Evolutionary conservation across 768 basidiomycete genomes (phyloP).

Genomic region (Podaxis mareebaensis): DNA sequence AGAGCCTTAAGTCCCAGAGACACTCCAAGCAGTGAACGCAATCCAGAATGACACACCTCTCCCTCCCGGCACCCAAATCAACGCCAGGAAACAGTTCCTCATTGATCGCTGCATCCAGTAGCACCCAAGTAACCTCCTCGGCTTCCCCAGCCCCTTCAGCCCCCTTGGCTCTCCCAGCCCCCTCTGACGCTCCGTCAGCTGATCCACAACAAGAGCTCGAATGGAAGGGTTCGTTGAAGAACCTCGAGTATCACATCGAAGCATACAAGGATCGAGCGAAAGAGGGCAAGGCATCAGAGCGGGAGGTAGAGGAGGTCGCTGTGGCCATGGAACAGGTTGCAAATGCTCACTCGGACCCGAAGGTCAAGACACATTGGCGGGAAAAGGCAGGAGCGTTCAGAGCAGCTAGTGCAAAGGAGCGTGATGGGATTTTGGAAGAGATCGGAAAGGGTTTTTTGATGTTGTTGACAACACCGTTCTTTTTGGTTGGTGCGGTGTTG

Average conservation of each 20-base stretch:
- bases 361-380: not conserved
- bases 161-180: not conserved
- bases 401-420: not conserved
- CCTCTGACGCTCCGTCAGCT: not conserved
- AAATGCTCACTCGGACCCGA: constrained; percentile 4
- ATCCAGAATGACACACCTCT: not conserved
- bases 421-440: constrained; percentile 1
- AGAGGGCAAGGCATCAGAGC: not conserved
- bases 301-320: constrained; percentile 5
- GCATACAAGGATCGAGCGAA: not conserved
- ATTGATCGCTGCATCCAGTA: not conserved
- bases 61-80: not conserved
- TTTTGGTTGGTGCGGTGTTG: constrained; percentile 3
- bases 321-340: constrained; percentile 8
- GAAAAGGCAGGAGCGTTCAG: constrained; percentile 10
- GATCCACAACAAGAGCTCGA: constrained; percentile 8
- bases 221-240: constrained; percentile 5
- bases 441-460: constrained; percentile 9
- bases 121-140: not conserved
- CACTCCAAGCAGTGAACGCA: not conserved
- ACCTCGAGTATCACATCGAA: constrained; percentile 1
- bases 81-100: not conserved
- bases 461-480: constrained; percentile 8
- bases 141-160: not conserved
- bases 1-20: not conserved